Conservation (phyloP, 768 basidiomycete species). For the Mycena filopes region DNA sequence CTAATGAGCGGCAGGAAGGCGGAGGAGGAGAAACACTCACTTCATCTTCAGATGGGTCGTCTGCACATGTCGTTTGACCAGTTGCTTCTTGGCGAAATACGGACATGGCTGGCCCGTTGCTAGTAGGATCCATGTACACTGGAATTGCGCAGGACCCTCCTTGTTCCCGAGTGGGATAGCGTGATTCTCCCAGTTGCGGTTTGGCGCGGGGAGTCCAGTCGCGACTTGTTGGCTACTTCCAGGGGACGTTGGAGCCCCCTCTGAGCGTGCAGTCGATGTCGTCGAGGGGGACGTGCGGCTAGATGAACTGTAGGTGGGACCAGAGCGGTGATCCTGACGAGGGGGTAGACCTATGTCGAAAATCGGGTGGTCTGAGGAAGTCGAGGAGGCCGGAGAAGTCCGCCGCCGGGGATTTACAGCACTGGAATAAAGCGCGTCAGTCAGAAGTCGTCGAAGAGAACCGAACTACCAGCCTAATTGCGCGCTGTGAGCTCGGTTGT, state of each 20-base stretch:
- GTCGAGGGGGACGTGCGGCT: conserved; percentile 17
- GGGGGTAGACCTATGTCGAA: conserved; percentile 23
- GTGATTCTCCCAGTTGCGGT: conserved; percentile 37
- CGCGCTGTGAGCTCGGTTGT: background rate
- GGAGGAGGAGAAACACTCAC: conserved; percentile 47
- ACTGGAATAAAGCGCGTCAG: background rate
- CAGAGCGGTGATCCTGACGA: conserved; percentile 20
- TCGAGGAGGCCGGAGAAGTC: conserved; percentile 7
- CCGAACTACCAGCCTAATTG: conserved; percentile 1
- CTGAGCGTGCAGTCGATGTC: conserved; percentile 7
- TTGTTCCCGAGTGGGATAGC: conserved; percentile 29
- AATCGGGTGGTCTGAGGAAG: conserved; percentile 3
- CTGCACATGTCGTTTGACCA: conserved; percentile 76
- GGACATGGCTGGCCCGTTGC: conserved; percentile 34
- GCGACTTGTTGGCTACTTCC: background rate
- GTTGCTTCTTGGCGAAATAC: conserved; percentile 60
- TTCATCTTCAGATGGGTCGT: conserved; percentile 70
- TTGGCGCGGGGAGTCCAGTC: conserved; percentile 1
- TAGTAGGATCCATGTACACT: conserved; percentile 42
- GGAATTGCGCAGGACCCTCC: conserved; percentile 36
- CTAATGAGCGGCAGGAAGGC: background rate
- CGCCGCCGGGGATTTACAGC: background rate
- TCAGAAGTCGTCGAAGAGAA: background rate
- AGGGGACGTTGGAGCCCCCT: conserved; percentile 2
- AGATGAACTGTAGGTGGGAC: background rate